Conservation (phyloP, 768 basidiomycete genomes). For the Galerina marginata region DNA sequence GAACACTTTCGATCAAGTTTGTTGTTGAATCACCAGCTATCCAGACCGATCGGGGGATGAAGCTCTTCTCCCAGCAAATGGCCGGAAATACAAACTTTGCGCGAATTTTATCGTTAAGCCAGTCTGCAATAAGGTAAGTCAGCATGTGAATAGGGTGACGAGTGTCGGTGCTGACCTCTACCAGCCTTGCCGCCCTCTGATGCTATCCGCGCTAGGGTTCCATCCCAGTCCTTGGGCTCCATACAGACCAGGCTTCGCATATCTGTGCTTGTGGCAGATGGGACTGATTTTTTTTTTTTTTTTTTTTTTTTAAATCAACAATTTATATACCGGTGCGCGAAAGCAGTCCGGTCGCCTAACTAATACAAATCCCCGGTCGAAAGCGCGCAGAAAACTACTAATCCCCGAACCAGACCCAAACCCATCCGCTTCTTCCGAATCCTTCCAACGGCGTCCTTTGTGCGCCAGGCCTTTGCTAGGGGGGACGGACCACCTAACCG, state of each 20-base stretch:
- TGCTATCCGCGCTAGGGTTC: constrained; percentile 19
- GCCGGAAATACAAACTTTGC: constrained; percentile 31
- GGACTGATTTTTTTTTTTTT: too few relatives aligned
- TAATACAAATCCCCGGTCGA: too few relatives aligned
- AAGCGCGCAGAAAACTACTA: too few relatives aligned
- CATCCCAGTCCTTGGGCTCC: constrained; percentile 25
- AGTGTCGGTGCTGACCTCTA: constrained; percentile 13
- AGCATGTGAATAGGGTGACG: not conserved
- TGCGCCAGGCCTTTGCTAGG: too few relatives aligned
- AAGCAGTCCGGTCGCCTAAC: too few relatives aligned
- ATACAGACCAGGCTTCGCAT: constrained; percentile 33
- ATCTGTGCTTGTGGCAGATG: too few relatives aligned
- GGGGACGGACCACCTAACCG: too few relatives aligned
- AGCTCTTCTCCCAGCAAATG: constrained; percentile 36
- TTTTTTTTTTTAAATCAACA: too few relatives aligned
- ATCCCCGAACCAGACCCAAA: too few relatives aligned
- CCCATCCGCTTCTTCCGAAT: too few relatives aligned
- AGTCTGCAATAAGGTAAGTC: constrained; percentile 23
- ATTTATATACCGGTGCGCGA: too few relatives aligned
- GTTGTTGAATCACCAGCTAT: constrained; percentile 24
- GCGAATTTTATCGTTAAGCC: constrained; percentile 29
- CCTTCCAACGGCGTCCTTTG: too few relatives aligned
- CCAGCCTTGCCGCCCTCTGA: constrained; percentile 27
- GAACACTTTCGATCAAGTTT: constrained; percentile 32
- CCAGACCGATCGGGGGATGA: constrained; percentile 32